Base-by-base conservation (phyloP, 176 grass and related monocot species). In the Cenchrus fungigraminus region DNA sequence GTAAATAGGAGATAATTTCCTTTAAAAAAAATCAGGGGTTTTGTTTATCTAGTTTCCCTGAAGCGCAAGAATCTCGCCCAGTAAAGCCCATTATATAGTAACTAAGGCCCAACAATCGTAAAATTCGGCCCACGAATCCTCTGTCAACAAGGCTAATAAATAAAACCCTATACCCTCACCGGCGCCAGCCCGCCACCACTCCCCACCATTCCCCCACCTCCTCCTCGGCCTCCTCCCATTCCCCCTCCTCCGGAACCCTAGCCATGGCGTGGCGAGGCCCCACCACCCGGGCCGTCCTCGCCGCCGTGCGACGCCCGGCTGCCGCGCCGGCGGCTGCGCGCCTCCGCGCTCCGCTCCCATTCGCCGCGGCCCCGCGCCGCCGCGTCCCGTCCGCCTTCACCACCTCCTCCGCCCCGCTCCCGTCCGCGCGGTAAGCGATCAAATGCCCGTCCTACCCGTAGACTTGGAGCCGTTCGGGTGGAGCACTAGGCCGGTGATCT, bases 231-330 rank as follows among this genome's bases (percentile, higher is more conserved):
- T 12, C 68, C 31, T 4, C 75, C 40, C 63, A 25, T 44, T 47
- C 25, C 0, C 54, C 11, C 60, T 75, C 79, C 54, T 12, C 54
- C 5, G 8, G 20, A 86, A 71, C 70, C 81, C 76, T 84, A 91
- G 76, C 77, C 20, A 97, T 97, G 95, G 92, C 95, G 71, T 97
- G 95, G 95, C 95, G 95, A 28, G 88, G 88, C 68, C 85, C 90
- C 10, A 64, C 93, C 81, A 92, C 92, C 37, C 87, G 95, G 75
- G 83, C 92, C 74, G 68, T 97, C 50, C 76, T 92, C 70, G 82
- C 90, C 32, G 73, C 88, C 69, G 92, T 87, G 20, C 91, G 83
- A 46, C 90, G 77, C 56, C 44, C 88, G 2, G 60, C 80, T 3
- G 69, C 85, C 46, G 57, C 76, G 3, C 65, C 94, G 44, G 82